These are phyloP conservation scores for Euphorbia schlechtendalii DNA, from an alignment of 441 rosid genomes.

Conservation along the genomic window DNA sequence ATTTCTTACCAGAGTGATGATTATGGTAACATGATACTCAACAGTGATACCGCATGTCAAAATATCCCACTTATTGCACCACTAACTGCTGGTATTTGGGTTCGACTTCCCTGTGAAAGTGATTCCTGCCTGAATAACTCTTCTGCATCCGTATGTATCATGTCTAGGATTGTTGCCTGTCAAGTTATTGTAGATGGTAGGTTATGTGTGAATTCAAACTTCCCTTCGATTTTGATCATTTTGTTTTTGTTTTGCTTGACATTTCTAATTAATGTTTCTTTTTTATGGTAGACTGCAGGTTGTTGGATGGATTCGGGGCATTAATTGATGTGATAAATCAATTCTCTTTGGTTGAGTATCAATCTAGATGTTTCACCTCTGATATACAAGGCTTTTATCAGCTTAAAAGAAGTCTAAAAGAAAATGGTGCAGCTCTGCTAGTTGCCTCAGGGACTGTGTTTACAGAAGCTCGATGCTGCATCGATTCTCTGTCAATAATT, in stretches of 20 bases:
- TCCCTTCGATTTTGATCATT: neutral
- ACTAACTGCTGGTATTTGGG: constrained; percentile 68
- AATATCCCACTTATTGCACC: constrained; percentile 43
- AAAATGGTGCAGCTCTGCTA: constrained; percentile 31
- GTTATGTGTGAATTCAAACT: constrained; percentile 17
- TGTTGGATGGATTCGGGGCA: constrained; percentile 51
- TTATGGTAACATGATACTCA: constrained; percentile 24
- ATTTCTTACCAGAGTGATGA: constrained; percentile 41
- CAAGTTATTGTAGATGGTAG: constrained; percentile 70
- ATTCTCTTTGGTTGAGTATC: constrained; percentile 48
- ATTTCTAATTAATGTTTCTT: neutral
- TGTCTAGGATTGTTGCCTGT: constrained; percentile 58
- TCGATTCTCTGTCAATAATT: constrained; percentile 45
- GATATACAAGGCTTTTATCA: constrained; percentile 58
- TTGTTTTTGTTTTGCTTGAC: constrained; percentile 2
- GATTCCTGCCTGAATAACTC: constrained; percentile 20
- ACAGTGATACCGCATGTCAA: constrained; percentile 27
- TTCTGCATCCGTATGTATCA: constrained; percentile 45
- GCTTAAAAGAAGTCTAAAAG: constrained; percentile 39
- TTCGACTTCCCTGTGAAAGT: constrained; percentile 58
- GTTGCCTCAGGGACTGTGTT: constrained; percentile 29
- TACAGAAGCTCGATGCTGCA: constrained; percentile 41
- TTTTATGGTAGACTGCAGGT: constrained; percentile 46
- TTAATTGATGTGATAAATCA: constrained; percentile 54
- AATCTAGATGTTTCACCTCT: constrained; percentile 49